Percentiles rank a stretch among this genome's conserved stretches.
These are phyloP conservation scores for Lentithecium fluviatile DNA, from an alignment of 495 filamentous ascomycete genomes.

Conservation along the genomic window DNA sequence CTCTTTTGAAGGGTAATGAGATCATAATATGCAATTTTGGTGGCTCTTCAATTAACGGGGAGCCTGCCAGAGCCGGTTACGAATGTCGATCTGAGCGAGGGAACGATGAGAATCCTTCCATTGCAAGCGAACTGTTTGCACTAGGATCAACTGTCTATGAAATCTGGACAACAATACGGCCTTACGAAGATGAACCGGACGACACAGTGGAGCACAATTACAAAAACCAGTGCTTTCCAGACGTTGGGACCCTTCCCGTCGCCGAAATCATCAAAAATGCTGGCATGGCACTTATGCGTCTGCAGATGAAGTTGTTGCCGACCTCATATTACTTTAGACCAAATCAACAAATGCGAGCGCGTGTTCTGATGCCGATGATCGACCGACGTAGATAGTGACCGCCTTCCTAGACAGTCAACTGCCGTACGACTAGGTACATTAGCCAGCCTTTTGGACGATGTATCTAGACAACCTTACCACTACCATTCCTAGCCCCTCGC, in stretches of 20 bases:
- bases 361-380: neutral
- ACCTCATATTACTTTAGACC: neutral
- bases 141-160: neutral
- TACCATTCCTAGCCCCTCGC: neutral
- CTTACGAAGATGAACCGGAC: neutral
- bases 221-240: neutral
- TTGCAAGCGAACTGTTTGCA: slow-evolving; percentile 1
- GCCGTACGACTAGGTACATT: slow-evolving; percentile 1
- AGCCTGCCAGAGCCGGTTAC: neutral
- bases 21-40: slow-evolving; percentile 1
- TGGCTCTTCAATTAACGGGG: neutral
- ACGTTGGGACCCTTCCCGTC: neutral
- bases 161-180: neutral
- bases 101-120: neutral
- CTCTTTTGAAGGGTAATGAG: neutral
- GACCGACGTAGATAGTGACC: neutral
- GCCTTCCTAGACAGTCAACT: neutral
- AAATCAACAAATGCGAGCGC: neutral
- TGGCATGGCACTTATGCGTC: neutral
- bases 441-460: neutral
- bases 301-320: slow-evolving; percentile 1
- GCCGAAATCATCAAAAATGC: neutral
- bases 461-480: neutral
- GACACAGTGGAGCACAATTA: neutral
- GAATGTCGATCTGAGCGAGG: neutral